Evolutionary conservation across 2,329 filamentous ascomycete genomes (phyloP), one percentile per base, ranked within the genome.

Genomic region (Colletotrichum aenigma): DNA sequence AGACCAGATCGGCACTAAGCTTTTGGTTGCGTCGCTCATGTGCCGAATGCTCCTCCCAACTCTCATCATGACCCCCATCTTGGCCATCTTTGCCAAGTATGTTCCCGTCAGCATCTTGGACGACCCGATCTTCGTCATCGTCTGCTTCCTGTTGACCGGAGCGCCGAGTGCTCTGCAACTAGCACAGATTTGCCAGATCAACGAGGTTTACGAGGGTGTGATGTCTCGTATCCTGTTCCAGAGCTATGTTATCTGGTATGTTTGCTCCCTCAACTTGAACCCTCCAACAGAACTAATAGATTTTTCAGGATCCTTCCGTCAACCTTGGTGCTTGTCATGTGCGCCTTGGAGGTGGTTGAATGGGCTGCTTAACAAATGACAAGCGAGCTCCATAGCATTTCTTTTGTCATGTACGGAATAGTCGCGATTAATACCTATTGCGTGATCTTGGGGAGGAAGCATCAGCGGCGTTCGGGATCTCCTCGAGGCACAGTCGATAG

Each of bases 111-210:
- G 95, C 87, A 98, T 99, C 80, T 88, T 99, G 38, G 97, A 97
- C 83, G 97, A 99, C 82, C 97, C 97, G 12, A 99, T 99, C 81
- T 99, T 99, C 84, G 93, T 99, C 79, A 95, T 99, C 79, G 97
- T 99, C 43, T 98, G 96, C 86, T 99, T 98, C 90, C 89, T 99
- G 78, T 94, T 99, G 79, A 96, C 95, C 0, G 97, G 97, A 43
- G 97, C 97, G 4, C 97, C 97, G 7, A 97, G 94, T 77, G 97
- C 97, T 30, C 89, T 99, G 78, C 97, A 99, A 86, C 88, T 99
- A 81, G 96, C 97, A 8, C 97, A 99, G 86, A 99, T 99, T 76
- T 99, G 97, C 86, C 97, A 98, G 89, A 94, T 98, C 86, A 99
- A 99, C 85, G 94, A 94, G 77, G 97, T 99, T 12, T 99, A 95